These are phyloP conservation scores for Phoma sp. DNA, from an alignment of 2,329 filamentous ascomycete genomes.

Conservation along the genomic window DNA sequence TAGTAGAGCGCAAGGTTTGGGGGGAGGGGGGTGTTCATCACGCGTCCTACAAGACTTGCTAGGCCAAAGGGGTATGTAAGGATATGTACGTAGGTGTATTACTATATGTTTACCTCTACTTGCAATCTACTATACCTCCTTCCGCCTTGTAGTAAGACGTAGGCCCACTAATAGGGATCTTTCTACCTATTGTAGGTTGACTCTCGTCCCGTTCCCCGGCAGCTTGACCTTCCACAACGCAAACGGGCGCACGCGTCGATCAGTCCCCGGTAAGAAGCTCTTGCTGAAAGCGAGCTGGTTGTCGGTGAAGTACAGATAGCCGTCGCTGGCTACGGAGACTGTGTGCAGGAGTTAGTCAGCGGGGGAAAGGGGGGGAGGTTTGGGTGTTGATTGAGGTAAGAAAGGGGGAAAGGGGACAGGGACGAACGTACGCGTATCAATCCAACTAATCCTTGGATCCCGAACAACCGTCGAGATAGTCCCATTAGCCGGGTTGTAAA, in stretches of 20 bases:
- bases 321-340: conserved; percentile 52
- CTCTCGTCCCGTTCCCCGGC: conserved; percentile 52
- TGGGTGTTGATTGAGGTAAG: no score
- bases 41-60: no score
- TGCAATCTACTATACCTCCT: no score
- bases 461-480: conserved; percentile 53
- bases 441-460: conserved; percentile 57
- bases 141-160: no score
- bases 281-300: conserved; percentile 55
- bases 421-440: conserved; percentile 51
- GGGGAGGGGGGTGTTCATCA: no score
- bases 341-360: neutral
- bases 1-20: no score
- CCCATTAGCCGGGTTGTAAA: conserved; percentile 56
- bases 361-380: neutral
- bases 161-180: no score
- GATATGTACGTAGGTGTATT: no score
- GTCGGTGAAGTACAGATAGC: conserved; percentile 60
- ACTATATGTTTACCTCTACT: no score
- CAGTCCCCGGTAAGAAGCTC: conserved; percentile 50
- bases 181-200: conserved; percentile 19
- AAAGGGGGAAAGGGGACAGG: neutral
- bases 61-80: no score
- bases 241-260: conserved; percentile 53
- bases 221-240: conserved; percentile 51